These are phyloP conservation scores for Sporothrix brunneoviolacea DNA, from an alignment of 2,329 filamentous ascomycete genomes.

Conservation along the genomic window DNA sequence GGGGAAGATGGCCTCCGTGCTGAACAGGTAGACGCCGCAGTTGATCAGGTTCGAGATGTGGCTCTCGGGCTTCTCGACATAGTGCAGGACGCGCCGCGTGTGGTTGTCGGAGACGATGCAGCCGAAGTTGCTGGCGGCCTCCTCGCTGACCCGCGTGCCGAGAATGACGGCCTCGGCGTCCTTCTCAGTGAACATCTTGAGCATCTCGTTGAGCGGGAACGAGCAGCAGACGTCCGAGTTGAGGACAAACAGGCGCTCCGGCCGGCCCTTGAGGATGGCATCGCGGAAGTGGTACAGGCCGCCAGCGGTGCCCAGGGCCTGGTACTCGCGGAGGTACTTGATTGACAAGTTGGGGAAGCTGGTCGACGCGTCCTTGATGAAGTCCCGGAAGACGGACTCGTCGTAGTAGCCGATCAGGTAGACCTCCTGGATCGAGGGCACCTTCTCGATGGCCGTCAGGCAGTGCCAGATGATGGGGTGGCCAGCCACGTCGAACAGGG, in stretches of 20 bases:
- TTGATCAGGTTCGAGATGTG: constrained; percentile 99
- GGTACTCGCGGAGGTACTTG: constrained; percentile 95
- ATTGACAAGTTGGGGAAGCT: constrained; percentile 85
- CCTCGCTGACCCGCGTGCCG: constrained; percentile 83
- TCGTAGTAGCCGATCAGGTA: constrained; percentile 99
- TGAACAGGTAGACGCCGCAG: constrained; percentile 97
- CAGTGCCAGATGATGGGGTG: constrained; percentile 99
- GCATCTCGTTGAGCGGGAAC: constrained; percentile 93
- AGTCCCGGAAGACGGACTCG: constrained; percentile 92
- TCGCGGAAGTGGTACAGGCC: constrained; percentile 99
- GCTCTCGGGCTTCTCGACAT: constrained; percentile 97
- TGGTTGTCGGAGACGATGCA: constrained; percentile 95
- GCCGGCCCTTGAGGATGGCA: constrained; percentile 91
- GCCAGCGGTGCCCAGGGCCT: constrained; percentile 89
- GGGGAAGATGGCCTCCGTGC: constrained; percentile 92
- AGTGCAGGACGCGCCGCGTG: constrained; percentile 92
- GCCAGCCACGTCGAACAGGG: constrained; percentile 95
- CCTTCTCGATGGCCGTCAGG: constrained; percentile 82
- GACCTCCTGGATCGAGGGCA: constrained; percentile 87
- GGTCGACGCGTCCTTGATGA: constrained; percentile 83
- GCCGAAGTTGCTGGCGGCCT: constrained; percentile 91
- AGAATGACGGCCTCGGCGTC: constrained; percentile 95
- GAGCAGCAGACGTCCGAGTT: constrained; percentile 99
- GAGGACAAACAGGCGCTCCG: constrained; percentile 92
- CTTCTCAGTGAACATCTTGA: constrained; percentile 86